Percentiles rank a stretch among this genome's conserved stretches.
Evolutionary conservation across 2,329 filamentous ascomycete species (phyloP).

Genomic region (Apiospora arundinis): DNA sequence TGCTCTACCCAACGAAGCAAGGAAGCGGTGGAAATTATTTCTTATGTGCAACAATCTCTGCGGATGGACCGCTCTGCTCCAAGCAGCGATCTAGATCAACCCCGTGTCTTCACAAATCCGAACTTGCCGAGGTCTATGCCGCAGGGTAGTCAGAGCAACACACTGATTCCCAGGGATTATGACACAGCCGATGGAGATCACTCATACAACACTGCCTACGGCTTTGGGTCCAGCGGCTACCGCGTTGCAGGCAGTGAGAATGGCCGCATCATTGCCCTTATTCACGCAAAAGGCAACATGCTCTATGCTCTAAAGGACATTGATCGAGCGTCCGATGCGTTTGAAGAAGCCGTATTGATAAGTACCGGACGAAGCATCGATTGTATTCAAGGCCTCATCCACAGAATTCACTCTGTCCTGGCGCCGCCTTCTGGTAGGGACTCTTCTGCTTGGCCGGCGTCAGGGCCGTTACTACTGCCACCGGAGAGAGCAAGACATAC

Average conservation of each 20-base stretch:
- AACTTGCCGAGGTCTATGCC: not conserved
- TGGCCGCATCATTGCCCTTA: slow-evolving; percentile 87
- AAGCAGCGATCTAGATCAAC: slow-evolving; percentile 33
- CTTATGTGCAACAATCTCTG: slow-evolving; percentile 79
- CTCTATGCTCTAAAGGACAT: slow-evolving; percentile 89
- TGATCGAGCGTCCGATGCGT: slow-evolving; percentile 79
- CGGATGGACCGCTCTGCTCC: slow-evolving; percentile 49
- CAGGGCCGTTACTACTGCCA: slow-evolving; percentile 76
- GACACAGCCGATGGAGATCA: slow-evolving; percentile 1
- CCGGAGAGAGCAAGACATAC: slow-evolving; percentile 86
- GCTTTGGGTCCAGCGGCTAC: slow-evolving; percentile 84
- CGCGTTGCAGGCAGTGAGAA: slow-evolving; percentile 86
- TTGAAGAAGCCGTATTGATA: slow-evolving; percentile 93
- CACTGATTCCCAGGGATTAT: not conserved
- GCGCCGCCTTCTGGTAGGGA: slow-evolving; percentile 45
- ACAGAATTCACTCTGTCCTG: slow-evolving; percentile 75
- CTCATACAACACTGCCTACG: slow-evolving; percentile 16
- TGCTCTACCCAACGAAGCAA: slow-evolving; percentile 81
- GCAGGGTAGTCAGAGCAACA: not conserved
- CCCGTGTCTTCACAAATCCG: not conserved
- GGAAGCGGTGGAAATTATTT: slow-evolving; percentile 88
- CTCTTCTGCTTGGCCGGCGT: slow-evolving; percentile 12
- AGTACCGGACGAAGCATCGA: slow-evolving; percentile 74
- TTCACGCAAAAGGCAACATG: slow-evolving; percentile 99
- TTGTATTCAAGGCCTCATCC: slow-evolving; percentile 80